Conservation (phyloP, 2,329 filamentous ascomycete genomes). For the Diaporthe sp. region DNA sequence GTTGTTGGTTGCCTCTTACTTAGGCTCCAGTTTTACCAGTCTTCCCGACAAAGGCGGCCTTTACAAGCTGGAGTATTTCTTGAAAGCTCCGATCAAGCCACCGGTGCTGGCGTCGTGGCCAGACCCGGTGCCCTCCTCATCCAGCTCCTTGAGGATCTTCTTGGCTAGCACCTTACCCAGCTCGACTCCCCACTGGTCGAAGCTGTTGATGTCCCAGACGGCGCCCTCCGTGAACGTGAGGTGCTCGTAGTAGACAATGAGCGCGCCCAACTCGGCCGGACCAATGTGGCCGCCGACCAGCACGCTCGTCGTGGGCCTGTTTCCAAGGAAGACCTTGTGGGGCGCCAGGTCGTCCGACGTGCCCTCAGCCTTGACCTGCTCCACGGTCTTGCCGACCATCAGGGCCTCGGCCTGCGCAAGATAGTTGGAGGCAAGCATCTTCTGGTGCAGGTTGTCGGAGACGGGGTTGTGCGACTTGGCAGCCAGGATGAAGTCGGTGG, state of each 20-base stretch:
- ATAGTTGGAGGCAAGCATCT: slow-evolving; percentile 94
- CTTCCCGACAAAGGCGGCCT: not conserved
- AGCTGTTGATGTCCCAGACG: slow-evolving; percentile 99
- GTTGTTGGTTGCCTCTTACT: not conserved
- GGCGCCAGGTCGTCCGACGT: slow-evolving; percentile 82
- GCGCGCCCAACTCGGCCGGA: slow-evolving; percentile 89
- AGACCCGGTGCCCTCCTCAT: slow-evolving; percentile 77
- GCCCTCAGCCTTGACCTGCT: slow-evolving; percentile 83
- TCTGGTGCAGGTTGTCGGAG: slow-evolving; percentile 93
- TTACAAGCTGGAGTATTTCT: slow-evolving; percentile 74
- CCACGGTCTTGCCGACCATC: slow-evolving; percentile 90
- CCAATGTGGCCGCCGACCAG: slow-evolving; percentile 92
- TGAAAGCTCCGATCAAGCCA: slow-evolving; percentile 92
- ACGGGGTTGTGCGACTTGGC: slow-evolving; percentile 98
- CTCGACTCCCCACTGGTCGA: slow-evolving; percentile 99
- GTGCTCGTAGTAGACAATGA: slow-evolving; percentile 99
- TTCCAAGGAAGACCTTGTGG: slow-evolving; percentile 99
- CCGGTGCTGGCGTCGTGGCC: slow-evolving; percentile 91
- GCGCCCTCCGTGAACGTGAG: slow-evolving; percentile 97
- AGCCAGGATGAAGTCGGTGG: slow-evolving; percentile 96
- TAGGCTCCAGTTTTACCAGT: not conserved
- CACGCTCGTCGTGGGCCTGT: slow-evolving; percentile 96
- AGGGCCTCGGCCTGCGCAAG: slow-evolving; percentile 90
- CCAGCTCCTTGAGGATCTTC: slow-evolving; percentile 89
- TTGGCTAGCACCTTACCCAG: slow-evolving; percentile 96